phyloP scores from a whole-genome alignment of 257 asterid genomes.

The Solanum dulcamara region DNA sequence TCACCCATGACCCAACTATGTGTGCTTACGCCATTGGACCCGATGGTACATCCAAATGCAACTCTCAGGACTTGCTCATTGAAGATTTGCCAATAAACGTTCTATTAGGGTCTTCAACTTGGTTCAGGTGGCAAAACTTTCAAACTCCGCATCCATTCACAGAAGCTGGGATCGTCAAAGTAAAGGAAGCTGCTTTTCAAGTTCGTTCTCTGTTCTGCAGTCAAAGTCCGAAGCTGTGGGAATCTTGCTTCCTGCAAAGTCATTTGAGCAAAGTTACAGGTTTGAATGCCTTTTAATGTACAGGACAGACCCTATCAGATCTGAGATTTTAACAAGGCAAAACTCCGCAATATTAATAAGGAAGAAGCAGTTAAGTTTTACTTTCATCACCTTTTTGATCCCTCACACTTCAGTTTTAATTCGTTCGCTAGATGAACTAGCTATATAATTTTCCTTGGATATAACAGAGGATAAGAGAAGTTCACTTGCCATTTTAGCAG shows the following conservation, averaged over 20 bases:
- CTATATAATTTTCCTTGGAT: neutral
- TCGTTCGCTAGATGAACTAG: neutral
- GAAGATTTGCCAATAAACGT: neutral
- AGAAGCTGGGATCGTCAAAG: conserved; percentile 93
- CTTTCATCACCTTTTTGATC: too few species aligned
- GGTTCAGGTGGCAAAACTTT: conserved; percentile 85
- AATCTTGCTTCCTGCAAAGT: conserved; percentile 79
- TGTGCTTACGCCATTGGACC: neutral
- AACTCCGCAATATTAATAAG: neutral
- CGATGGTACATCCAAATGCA: neutral
- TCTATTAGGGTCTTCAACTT: conserved; percentile 13
- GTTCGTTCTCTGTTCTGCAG: conserved; percentile 63
- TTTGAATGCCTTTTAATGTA: neutral
- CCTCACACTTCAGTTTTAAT: neutral
- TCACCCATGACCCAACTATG: neutral
- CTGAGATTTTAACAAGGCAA: neutral
- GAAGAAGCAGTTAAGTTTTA: neutral
- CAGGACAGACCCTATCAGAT: neutral
- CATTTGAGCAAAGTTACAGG: neutral
- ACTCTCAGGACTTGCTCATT: neutral
- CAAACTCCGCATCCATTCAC: conserved; percentile 89
- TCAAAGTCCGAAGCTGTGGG: conserved; percentile 83
- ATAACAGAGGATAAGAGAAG: neutral
- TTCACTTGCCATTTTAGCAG: neutral
- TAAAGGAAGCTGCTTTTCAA: conserved; percentile 83